A percentile compares a stretch with the other conserved stretches of the same genome.
phyloP scores from a whole-genome alignment of 495 filamentous ascomycete genomes.

The Evernia prunastri region DNA sequence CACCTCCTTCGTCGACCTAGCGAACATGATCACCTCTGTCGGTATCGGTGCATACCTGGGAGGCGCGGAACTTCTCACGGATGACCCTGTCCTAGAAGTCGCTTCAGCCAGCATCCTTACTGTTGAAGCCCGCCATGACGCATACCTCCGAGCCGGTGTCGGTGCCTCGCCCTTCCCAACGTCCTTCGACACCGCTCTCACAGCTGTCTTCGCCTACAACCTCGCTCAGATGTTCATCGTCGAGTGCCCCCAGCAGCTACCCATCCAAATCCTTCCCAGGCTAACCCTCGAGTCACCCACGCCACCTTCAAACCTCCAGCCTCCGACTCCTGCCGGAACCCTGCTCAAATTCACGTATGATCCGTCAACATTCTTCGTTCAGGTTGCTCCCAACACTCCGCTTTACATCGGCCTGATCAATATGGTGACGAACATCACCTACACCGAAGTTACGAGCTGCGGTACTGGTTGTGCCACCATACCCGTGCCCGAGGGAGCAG shows the following conservation, averaged over 20 bases:
- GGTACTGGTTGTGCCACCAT: constrained; percentile 25
- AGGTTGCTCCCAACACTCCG: constrained; percentile 23
- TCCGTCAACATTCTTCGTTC: constrained; percentile 27
- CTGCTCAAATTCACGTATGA: constrained; percentile 27
- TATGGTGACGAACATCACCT: constrained; percentile 25
- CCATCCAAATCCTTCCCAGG: constrained; percentile 27
- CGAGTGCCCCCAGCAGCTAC: constrained; percentile 38
- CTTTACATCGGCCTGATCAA: constrained; percentile 32
- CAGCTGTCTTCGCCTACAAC: constrained; percentile 46
- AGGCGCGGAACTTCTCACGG: constrained; percentile 39
- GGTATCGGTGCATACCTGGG: constrained; percentile 32
- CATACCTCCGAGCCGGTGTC: constrained; percentile 43
- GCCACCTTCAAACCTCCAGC: constrained; percentile 25
- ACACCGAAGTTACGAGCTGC: constrained; percentile 25
- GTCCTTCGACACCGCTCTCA: constrained; percentile 46
- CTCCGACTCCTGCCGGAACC: constrained; percentile 26
- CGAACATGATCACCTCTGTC: constrained; percentile 34
- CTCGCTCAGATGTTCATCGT: constrained; percentile 48
- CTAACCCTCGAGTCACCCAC: constrained; percentile 25
- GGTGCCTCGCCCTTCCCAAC: constrained; percentile 43
- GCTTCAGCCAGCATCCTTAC: constrained; percentile 50
- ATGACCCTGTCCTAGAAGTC: constrained; percentile 38
- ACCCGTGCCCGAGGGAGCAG: constrained; percentile 26
- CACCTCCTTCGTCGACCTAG: constrained; percentile 42
- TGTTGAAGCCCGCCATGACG: constrained; percentile 47